A percentile compares a stretch with the other conserved stretches of the same genome.
Conservation (phyloP, 169 alveolate genomes). For the Cryptosporidium viatorum region DNA sequence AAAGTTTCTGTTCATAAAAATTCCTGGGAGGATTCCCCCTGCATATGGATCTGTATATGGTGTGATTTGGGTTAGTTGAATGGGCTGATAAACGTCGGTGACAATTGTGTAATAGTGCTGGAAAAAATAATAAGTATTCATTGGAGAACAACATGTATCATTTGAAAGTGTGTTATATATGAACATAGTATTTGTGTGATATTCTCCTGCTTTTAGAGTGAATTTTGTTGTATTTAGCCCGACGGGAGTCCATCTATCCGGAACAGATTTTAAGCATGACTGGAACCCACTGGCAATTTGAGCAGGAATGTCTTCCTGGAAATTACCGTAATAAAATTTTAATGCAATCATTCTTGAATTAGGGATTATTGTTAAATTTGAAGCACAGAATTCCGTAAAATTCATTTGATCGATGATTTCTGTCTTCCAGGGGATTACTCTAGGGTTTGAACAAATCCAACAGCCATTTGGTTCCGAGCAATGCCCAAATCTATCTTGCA, state of each 20-base stretch:
- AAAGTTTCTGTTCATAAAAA: conserved; percentile 68
- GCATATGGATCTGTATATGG: conserved; percentile 71
- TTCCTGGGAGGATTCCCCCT: conserved; percentile 71
- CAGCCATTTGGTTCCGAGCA: conserved; percentile 69
- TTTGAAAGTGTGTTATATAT: conserved; percentile 56
- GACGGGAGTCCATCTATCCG: conserved; percentile 65
- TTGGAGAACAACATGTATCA: conserved; percentile 71
- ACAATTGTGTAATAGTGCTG: conserved; percentile 67
- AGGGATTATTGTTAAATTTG: conserved; percentile 41
- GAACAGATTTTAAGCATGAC: conserved; percentile 45
- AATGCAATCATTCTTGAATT: conserved; percentile 47
- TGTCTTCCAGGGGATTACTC: conserved; percentile 67
- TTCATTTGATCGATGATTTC: conserved; percentile 60
- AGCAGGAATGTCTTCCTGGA: background rate
- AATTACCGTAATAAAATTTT: conserved; percentile 26
- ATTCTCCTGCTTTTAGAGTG: conserved; percentile 25
- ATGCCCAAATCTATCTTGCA: conserved; percentile 75
- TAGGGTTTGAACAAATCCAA: conserved; percentile 72
- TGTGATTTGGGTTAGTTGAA: conserved; percentile 58
- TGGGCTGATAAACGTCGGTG: conserved; percentile 53
- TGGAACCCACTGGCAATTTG: conserved; percentile 43
- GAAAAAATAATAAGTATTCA: conserved; percentile 42
- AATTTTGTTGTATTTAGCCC: conserved; percentile 43
- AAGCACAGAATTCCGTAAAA: conserved; percentile 70
- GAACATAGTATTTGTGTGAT: conserved; percentile 48